Evolutionary conservation across 1,284 basidiomycete species (phyloP), one percentile per base, ranked within the genome.

Genomic region (Rhodotorula sp.): DNA sequence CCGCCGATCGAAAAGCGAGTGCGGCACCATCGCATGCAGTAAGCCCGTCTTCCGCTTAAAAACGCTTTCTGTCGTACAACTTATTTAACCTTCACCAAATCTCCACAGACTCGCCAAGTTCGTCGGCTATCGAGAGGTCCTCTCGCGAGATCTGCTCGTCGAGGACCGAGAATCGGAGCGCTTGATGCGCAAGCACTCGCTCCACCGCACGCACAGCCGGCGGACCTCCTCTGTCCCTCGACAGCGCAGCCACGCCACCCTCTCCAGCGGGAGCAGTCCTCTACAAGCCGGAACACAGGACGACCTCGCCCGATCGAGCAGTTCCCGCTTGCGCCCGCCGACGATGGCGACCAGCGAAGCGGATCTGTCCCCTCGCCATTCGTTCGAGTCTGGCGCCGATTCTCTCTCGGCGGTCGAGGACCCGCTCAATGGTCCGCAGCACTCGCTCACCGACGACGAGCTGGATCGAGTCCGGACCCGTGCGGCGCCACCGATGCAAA

Each of bases 81-180:
- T 1, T 0, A 0, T n/a, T 54, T 65, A 31, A 56, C 46, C 3
- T 5, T 14, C 21, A 4, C 6, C 1, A 5, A 2, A 3, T 3
- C 5, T 10, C 3, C 3, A 0, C 58, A 76, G 75, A n/a, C 83
- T 92, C 64, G 87, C 88, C 76, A 90, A 88, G 79, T 82, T 91
- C 26, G 82, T 84, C 23, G 90, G 91, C 77, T 89, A 93, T 81
- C 88, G 89, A 29, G 87, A 88, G 64, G 86, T 94, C 23, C 85
- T 97, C 46, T 83, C 85, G 15, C 84, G 86, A 54, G 93, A 97
- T 80, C 84, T 94, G 49, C 84, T 85, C 51, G 87, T 87, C 7
- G 92, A 93, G 78, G 86, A 87, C 70, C 85, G 86, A 49, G 87
- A 89, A 15, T 64, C 70, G 5, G 64, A 74, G 59, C 71, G 65